phyloP scores from a whole-genome alignment of 768 basidiomycete genomes.

The Dacryopinax spathularia region DNA sequence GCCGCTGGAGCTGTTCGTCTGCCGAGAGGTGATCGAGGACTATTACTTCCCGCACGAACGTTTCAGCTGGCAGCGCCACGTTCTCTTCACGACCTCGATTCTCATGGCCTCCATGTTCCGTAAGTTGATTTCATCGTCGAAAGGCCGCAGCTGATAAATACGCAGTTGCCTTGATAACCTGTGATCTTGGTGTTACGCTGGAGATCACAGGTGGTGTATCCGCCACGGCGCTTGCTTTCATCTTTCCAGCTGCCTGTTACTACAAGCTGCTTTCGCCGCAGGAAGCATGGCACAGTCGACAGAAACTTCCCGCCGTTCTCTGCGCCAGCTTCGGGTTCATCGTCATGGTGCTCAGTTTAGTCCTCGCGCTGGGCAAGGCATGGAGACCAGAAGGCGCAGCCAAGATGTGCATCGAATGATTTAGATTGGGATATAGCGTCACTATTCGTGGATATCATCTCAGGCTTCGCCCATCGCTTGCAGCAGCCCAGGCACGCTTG shows the following conservation, averaged over 20 bases:
- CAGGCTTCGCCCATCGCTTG: conserved; percentile 11
- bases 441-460: neutral
- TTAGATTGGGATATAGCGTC: neutral
- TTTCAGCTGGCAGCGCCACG: conserved; percentile 69
- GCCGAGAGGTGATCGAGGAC: conserved; percentile 92
- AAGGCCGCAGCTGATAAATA: neutral
- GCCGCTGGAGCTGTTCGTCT: conserved; percentile 91
- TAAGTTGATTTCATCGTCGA: conserved; percentile 27
- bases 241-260: conserved; percentile 81
- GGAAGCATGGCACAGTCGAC: conserved; percentile 49
- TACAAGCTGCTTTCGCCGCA: conserved; percentile 49
- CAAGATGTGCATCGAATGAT: conserved; percentile 52
- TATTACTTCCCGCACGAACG: conserved; percentile 84
- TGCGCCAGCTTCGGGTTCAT: conserved; percentile 62
- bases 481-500: conserved; percentile 41
- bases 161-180: conserved; percentile 77
- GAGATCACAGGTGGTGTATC: conserved; percentile 82
- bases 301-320: conserved; percentile 57
- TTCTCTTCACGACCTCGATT: conserved; percentile 80
- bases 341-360: conserved; percentile 66
- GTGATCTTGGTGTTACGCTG: conserved; percentile 94
- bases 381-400: conserved; percentile 60
- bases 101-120: conserved; percentile 70
- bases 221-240: conserved; percentile 69
- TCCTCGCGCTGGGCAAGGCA: conserved; percentile 60